Base-by-base conservation (phyloP, 2,329 filamentous ascomycete genomes). In the Tolypocladium pustulatum region DNA sequence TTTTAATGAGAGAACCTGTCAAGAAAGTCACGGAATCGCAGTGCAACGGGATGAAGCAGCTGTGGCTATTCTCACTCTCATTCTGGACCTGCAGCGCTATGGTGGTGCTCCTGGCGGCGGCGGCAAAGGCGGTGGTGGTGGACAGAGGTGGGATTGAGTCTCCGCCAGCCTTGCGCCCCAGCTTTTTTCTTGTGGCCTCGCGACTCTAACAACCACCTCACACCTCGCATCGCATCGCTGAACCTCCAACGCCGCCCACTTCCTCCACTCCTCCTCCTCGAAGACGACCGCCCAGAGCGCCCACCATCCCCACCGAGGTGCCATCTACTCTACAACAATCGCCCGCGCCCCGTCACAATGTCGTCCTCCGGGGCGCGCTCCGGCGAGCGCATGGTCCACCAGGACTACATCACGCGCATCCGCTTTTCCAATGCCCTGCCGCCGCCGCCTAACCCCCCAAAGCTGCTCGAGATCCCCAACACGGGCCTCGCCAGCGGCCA, bases 341-440 rank as follows among this genome's bases (percentile, higher is more conserved):
- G 54, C 36, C 17, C 37, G 34, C 40, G 20, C 25, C 12, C 27
- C 49, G 49, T 27, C 61, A 63, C 59, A 34, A 73, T 73, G 71
- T 68, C 71, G 54, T 71, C 71, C 59, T 67, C 69, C 22, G 68
- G 65, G 61, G 65, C 69, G 65, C 74, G 74, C 65, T 69, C 72
- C 63, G 78, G 80, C 71, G 81, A 83, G 72, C 81, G 83, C 72
- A 79, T 83, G 68, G 79, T 86, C 67, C 91, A 96, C 71, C 94
- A 99, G 76, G 94, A 99, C 75, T 97, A 97, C 76, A 96, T 99
- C 71, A 93, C 92, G 63, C 89, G 92, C 67, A 90, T 97, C 69
- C 86, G 94, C 74, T 99, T 95, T 74, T 91, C 91, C 69, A 99
- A 99, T 84, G 88, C 91, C 66, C 86, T 99, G 20, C 94, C 94